Evolutionary conservation across 768 basidiomycete species (phyloP).

Genomic region (Trametes cingulata): DNA sequence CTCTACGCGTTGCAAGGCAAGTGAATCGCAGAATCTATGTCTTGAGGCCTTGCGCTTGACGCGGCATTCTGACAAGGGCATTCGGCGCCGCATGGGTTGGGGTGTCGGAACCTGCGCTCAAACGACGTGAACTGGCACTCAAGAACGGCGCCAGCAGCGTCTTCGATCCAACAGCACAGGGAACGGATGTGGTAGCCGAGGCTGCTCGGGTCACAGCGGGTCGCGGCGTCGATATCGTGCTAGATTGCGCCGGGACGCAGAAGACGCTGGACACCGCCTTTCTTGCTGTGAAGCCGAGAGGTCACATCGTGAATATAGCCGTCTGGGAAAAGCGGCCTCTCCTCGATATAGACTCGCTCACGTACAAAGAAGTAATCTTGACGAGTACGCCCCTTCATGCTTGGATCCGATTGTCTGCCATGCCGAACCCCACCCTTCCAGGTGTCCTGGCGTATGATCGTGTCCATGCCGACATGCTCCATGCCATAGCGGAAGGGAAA

Average conservation of each 20-base stretch:
- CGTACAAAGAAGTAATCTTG: slow-evolving; percentile 40
- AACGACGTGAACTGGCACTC: slow-evolving; percentile 40
- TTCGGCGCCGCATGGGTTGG: slow-evolving; percentile 35
- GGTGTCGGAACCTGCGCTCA: slow-evolving; percentile 42
- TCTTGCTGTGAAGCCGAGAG: slow-evolving; percentile 38
- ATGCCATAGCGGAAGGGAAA: slow-evolving; percentile 40
- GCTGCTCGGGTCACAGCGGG: slow-evolving; percentile 30
- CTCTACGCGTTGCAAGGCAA: slow-evolving; percentile 21
- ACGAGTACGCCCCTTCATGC: slow-evolving; percentile 33
- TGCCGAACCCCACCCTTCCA: slow-evolving; percentile 7
- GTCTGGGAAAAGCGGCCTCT: slow-evolving; percentile 41
- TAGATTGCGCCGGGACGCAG: slow-evolving; percentile 49
- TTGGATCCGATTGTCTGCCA: too few relatives aligned
- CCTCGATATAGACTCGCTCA: slow-evolving; percentile 40
- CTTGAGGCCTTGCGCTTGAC: neutral
- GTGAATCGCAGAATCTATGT: neutral
- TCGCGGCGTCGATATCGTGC: slow-evolving; percentile 46
- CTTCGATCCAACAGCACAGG: slow-evolving; percentile 35
- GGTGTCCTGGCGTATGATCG: slow-evolving; percentile 42
- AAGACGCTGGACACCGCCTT: slow-evolving; percentile 40
- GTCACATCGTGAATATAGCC: slow-evolving; percentile 43
- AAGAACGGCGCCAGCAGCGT: slow-evolving; percentile 41
- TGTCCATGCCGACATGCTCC: slow-evolving; percentile 41
- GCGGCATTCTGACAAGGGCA: slow-evolving; percentile 13
- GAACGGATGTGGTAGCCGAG: slow-evolving; percentile 29